Percentiles rank a stretch among this genome's conserved stretches.
Evolutionary conservation across 352 stramenopile species (phyloP).

Genomic region (Globisporangium recalcitrans): DNA sequence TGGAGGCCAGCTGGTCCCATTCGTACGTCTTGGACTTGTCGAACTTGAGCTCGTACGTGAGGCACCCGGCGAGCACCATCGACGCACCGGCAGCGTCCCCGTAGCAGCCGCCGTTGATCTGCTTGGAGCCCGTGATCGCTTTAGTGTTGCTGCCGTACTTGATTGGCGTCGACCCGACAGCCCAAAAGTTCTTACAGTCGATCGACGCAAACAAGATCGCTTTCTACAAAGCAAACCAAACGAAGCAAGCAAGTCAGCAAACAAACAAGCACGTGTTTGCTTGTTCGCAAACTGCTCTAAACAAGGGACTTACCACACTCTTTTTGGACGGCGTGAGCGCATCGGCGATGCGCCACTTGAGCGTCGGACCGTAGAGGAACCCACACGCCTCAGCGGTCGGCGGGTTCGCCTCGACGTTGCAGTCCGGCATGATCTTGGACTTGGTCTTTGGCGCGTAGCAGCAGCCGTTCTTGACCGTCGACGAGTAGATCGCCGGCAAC

Average conservation of each 20-base stretch:
- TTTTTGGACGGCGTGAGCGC: constrained; percentile 39
- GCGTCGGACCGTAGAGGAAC: constrained; percentile 74
- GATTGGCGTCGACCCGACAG: constrained; percentile 65
- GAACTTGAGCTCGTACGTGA: constrained; percentile 59
- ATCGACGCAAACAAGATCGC: constrained; percentile 76
- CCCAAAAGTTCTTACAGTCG: constrained; percentile 82
- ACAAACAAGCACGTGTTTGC: no score
- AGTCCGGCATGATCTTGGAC: constrained; percentile 46
- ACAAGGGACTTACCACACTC: constrained; percentile 17
- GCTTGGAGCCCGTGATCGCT: constrained; percentile 66
- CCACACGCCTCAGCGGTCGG: constrained; percentile 55
- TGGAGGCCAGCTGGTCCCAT: constrained; percentile 72
- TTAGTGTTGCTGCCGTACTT: constrained; percentile 61
- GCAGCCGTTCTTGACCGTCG: constrained; percentile 60
- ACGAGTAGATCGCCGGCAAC: constrained; percentile 68
- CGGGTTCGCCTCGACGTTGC: constrained; percentile 51
- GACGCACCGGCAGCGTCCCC: constrained; percentile 37
- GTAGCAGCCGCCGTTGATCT: constrained; percentile 82
- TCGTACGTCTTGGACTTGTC: constrained; percentile 73
- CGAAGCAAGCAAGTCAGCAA: neutral
- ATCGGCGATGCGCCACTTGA: constrained; percentile 74
- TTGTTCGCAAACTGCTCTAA: no score
- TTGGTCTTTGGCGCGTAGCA: constrained; percentile 53
- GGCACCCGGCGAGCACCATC: constrained; percentile 71
- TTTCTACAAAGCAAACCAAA: constrained; percentile 13